Evolutionary conservation across 768 basidiomycete species (phyloP).

Genomic region (Collybia sp.): DNA sequence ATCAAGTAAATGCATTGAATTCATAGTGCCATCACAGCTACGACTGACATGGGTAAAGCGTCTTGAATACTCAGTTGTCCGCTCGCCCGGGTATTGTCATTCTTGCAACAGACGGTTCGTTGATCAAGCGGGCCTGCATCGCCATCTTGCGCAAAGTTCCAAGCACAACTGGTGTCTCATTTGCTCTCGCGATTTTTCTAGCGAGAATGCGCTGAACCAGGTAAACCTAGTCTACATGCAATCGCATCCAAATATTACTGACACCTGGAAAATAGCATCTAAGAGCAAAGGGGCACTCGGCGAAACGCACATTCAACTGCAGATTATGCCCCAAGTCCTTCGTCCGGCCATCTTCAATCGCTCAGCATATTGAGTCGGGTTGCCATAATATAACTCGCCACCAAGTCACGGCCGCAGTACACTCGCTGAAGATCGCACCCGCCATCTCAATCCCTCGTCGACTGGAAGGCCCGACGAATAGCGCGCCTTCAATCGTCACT

Average conservation of each 20-base stretch:
- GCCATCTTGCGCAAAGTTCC: slow-evolving; percentile 15
- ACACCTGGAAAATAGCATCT: slow-evolving; percentile 14
- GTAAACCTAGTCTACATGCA: slow-evolving; percentile 5
- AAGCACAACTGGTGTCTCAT: slow-evolving; percentile 29
- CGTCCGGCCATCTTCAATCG: slow-evolving; percentile 29
- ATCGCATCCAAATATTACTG: not conserved
- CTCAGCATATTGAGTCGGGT: slow-evolving; percentile 35
- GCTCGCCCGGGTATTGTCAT: slow-evolving; percentile 11
- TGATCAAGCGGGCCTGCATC: slow-evolving; percentile 8
- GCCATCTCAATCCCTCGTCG: slow-evolving; percentile 29
- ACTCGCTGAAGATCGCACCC: slow-evolving; percentile 23
- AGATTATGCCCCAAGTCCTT: slow-evolving; percentile 27
- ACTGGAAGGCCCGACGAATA: slow-evolving; percentile 12
- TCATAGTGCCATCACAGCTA: not conserved
- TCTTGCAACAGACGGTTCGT: slow-evolving; percentile 19
- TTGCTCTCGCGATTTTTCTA: slow-evolving; percentile 23
- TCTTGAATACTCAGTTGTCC: not conserved
- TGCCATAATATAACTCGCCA: slow-evolving; percentile 29
- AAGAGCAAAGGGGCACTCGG: slow-evolving; percentile 19
- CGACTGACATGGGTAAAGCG: not conserved
- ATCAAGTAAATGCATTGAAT: not conserved
- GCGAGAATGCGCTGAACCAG: slow-evolving; percentile 11
- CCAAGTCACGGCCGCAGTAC: slow-evolving; percentile 29
- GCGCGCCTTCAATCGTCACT: slow-evolving; percentile 8
- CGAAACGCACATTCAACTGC: slow-evolving; percentile 19